phyloP scores from a whole-genome alignment of 1,284 basidiomycete species.

The Puccinia novopanici region DNA sequence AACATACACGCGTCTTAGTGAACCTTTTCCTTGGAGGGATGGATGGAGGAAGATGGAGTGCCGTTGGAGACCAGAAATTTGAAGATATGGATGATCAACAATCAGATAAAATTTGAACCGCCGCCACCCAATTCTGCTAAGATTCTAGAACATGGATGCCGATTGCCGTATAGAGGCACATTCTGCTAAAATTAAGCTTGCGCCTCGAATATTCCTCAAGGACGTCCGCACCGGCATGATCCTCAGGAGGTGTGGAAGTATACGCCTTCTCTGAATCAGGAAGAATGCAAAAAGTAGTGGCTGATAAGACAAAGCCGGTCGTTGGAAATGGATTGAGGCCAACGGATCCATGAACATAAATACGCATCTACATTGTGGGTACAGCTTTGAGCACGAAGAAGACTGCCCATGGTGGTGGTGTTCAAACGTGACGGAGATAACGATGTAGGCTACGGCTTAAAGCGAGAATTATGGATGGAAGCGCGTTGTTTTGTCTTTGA shows the following conservation, averaged over 20 bases:
- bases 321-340: neutral
- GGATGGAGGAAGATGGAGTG: neutral
- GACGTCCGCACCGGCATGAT: neutral
- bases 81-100: neutral
- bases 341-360: no score
- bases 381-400: neutral
- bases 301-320: neutral
- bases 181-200: neutral
- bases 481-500: neutral
- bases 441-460: neutral
- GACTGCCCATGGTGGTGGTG: neutral
- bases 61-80: constrained; percentile 1
- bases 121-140: neutral
- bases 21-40: constrained; percentile 11
- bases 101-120: neutral
- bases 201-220: neutral
- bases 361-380: no score
- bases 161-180: neutral
- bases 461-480: neutral
- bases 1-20: neutral
- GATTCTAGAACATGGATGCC: neutral
- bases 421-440: no score
- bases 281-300: neutral
- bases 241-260: neutral
- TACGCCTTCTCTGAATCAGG: neutral